Percentiles rank a stretch among this genome's conserved stretches.
Conservation (phyloP, 495 filamentous ascomycete species). For the Cercophora samala region DNA sequence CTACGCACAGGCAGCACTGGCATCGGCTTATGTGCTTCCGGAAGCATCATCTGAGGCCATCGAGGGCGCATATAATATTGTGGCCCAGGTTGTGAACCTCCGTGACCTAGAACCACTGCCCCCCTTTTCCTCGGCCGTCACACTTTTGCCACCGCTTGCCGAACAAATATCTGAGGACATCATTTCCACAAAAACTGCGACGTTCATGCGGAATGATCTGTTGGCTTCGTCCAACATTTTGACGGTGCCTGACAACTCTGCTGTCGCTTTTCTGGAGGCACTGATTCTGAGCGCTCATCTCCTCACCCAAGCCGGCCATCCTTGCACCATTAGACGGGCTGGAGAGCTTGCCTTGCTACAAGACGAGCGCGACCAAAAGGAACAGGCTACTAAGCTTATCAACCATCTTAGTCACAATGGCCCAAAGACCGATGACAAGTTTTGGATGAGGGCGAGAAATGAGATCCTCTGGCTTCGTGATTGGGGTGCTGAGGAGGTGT, state of each 20-base stretch:
- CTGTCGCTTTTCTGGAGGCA: constrained; percentile 62
- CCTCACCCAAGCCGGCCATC: constrained; percentile 57
- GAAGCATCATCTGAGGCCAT: constrained; percentile 58
- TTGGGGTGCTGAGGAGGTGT: constrained; percentile 60
- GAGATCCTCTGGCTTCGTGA: constrained; percentile 77
- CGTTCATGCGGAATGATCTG: constrained; percentile 52
- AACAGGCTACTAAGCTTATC: constrained; percentile 61
- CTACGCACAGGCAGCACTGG: constrained; percentile 72
- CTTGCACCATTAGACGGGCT: constrained; percentile 56
- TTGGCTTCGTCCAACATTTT: constrained; percentile 61
- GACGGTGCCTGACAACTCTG: constrained; percentile 59
- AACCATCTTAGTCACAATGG: constrained; percentile 49
- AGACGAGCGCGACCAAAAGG: constrained; percentile 62
- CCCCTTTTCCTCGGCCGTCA: constrained; percentile 42
- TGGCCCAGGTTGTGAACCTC: constrained; percentile 58
- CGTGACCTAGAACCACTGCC: constrained; percentile 55
- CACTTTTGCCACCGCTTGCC: constrained; percentile 41
- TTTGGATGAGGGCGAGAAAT: constrained; percentile 63
- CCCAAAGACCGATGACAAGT: constrained; percentile 57
- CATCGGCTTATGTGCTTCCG: constrained; percentile 66
- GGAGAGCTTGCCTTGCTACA: constrained; percentile 57
- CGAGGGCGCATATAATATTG: constrained; percentile 59
- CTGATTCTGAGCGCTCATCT: constrained; percentile 66
- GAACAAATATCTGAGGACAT: constrained; percentile 32
- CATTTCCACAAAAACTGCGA: constrained; percentile 38